Evolutionary conservation across 2,329 filamentous ascomycete genomes (phyloP).

Genomic region (Clathrospora elynae): DNA sequence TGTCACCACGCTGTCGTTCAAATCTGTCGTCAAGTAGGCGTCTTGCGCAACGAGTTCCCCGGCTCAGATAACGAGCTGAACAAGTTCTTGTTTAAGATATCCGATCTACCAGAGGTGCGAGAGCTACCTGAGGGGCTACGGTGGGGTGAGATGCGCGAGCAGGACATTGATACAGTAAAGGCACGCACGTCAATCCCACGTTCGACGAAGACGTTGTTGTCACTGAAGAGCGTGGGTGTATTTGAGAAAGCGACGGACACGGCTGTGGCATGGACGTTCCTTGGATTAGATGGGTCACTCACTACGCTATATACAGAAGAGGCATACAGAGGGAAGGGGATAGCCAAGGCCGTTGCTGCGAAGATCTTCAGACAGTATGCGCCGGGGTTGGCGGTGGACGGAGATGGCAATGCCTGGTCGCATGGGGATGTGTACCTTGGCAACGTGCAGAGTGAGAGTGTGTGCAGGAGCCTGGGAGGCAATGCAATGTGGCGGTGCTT

Average conservation of each 20-base stretch:
- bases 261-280: conserved; percentile 68
- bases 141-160: conserved; percentile 60
- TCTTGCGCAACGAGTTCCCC: conserved; percentile 40
- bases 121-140: conserved; percentile 55
- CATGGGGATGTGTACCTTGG: conserved; percentile 67
- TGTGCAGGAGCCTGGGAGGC: conserved; percentile 67
- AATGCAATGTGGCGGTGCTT: conserved; percentile 61
- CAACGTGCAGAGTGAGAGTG: conserved; percentile 65
- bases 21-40: conserved; percentile 26
- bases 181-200: conserved; percentile 59
- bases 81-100: conserved; percentile 63
- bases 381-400: conserved; percentile 37
- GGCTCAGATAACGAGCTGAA: conserved; percentile 44
- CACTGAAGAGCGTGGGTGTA: conserved; percentile 49
- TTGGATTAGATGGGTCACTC: conserved; percentile 66
- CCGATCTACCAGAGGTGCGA: conserved; percentile 52
- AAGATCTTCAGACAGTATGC: conserved; percentile 60
- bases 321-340: conserved; percentile 63
- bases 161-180: conserved; percentile 62
- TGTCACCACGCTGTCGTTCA: conserved; percentile 45
- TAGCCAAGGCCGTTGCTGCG: conserved; percentile 66
- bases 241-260: conserved; percentile 53
- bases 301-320: conserved; percentile 65
- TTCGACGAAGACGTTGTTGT: conserved; percentile 53
- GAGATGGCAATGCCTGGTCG: conserved; percentile 56